Evolutionary conservation across 2,329 filamentous ascomycete species (phyloP).

Genomic region (Fusarium sacchari): DNA sequence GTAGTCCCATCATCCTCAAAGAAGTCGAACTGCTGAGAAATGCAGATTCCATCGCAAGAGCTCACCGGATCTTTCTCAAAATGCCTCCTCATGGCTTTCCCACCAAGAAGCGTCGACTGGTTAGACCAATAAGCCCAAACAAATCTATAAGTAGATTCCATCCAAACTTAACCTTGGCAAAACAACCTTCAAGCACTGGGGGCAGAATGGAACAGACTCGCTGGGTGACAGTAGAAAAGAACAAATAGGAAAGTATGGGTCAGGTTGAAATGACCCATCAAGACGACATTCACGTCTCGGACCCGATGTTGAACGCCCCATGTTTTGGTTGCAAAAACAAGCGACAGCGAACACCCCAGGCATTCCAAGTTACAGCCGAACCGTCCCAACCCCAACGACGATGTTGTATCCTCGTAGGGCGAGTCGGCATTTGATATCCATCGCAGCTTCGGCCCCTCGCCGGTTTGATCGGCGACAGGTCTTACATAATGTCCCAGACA

Average conservation of each 20-base stretch:
- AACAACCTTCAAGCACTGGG: slow-evolving; percentile 13
- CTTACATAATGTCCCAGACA: slow-evolving; percentile 90
- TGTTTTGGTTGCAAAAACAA: slow-evolving; percentile 91
- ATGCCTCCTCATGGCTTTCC: background rate
- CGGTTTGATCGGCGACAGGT: slow-evolving; percentile 7
- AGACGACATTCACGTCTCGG: slow-evolving; percentile 70
- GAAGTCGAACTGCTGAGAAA: background rate
- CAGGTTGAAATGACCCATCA: slow-evolving; percentile 74
- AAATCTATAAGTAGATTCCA: background rate
- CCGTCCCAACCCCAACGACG: slow-evolving; percentile 57
- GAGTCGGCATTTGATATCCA: slow-evolving; percentile 44
- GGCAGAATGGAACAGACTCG: slow-evolving; percentile 21
- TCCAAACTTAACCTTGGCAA: background rate
- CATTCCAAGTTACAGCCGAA: slow-evolving; percentile 67
- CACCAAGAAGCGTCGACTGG: slow-evolving; percentile 9
- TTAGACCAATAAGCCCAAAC: slow-evolving; percentile 11
- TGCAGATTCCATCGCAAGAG: background rate
- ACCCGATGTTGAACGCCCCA: slow-evolving; percentile 80
- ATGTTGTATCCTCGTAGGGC: slow-evolving; percentile 78
- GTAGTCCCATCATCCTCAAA: background rate
- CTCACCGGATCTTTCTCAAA: background rate
- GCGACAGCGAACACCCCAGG: slow-evolving; percentile 75
- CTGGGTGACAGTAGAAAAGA: slow-evolving; percentile 26
- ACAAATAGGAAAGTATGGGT: slow-evolving; percentile 47
- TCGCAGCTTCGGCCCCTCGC: slow-evolving; percentile 31